Conservation (phyloP, 305 asterid genomes). For the Fraxinus sp. region DNA sequence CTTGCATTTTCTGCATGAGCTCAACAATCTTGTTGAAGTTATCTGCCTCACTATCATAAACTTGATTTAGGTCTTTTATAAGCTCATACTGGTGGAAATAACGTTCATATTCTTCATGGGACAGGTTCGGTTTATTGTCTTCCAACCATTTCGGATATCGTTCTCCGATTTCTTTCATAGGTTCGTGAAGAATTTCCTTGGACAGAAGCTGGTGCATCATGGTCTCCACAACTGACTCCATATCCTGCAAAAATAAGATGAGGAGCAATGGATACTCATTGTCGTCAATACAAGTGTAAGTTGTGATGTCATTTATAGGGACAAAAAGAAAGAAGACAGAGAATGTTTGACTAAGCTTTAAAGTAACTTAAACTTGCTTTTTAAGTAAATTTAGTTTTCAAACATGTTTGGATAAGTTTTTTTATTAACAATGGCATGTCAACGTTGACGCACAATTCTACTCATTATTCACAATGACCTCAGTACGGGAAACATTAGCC, state of each 20-base stretch:
- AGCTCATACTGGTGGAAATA: constrained; percentile 60
- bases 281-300: background rate
- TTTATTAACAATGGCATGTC: background rate
- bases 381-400: background rate
- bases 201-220: constrained; percentile 98
- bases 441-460: background rate
- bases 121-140: constrained; percentile 66
- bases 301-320: background rate
- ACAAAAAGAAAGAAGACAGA: background rate
- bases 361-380: background rate
- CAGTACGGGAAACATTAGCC: background rate
- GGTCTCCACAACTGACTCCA: constrained; percentile 95
- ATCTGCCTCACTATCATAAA: constrained; percentile 72
- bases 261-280: background rate
- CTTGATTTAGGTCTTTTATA: constrained; percentile 64
- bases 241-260: constrained; percentile 49
- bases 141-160: constrained; percentile 90
- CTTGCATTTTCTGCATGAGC: constrained; percentile 99
- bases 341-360: background rate
- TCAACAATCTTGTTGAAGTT: constrained; percentile 94
- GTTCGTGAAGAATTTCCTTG: constrained; percentile 90
- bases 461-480: background rate
- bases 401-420: background rate
- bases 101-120: constrained; percentile 61
- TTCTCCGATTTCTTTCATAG: constrained; percentile 93